Conservation (phyloP, 2,329 filamentous ascomycete genomes). For the Onygena corvina region DNA sequence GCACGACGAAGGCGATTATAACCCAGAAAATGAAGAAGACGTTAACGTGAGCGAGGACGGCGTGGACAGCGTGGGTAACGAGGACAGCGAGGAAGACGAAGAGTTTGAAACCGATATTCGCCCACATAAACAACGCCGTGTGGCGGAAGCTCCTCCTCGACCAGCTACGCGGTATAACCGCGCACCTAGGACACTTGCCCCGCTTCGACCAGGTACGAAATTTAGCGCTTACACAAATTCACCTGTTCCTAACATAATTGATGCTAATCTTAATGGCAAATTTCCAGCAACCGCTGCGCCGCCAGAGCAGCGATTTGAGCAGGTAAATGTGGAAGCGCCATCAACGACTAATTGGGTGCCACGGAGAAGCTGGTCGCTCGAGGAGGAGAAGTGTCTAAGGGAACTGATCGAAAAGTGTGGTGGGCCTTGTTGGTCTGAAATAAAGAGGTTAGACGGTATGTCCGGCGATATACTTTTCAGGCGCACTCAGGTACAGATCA, state of each 20-base stretch:
- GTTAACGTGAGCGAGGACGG: no score
- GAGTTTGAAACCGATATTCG: conserved; percentile 28
- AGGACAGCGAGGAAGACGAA: conserved; percentile 16
- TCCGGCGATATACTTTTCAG: background rate
- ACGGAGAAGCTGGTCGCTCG: conserved; percentile 1
- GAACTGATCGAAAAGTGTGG: background rate
- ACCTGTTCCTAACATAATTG: background rate
- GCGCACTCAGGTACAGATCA: conserved; percentile 1
- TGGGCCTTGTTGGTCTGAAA: background rate
- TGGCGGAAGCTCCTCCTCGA: background rate
- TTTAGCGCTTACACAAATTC: no score
- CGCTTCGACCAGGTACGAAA: background rate
- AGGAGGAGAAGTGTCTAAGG: background rate
- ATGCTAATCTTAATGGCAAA: background rate
- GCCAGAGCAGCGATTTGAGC: conserved; percentile 5
- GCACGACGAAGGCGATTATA: conserved; percentile 17
- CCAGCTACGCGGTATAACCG: background rate
- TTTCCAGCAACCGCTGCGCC: background rate
- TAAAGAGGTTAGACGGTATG: background rate
- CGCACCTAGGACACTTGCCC: background rate
- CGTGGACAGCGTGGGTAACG: background rate
- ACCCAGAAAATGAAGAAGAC: no score
- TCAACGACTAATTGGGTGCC: background rate
- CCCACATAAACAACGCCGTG: background rate
- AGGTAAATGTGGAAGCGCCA: background rate